Evolutionary conservation across 768 basidiomycete genomes (phyloP).

Genomic region (Butyriboletus loyo): DNA sequence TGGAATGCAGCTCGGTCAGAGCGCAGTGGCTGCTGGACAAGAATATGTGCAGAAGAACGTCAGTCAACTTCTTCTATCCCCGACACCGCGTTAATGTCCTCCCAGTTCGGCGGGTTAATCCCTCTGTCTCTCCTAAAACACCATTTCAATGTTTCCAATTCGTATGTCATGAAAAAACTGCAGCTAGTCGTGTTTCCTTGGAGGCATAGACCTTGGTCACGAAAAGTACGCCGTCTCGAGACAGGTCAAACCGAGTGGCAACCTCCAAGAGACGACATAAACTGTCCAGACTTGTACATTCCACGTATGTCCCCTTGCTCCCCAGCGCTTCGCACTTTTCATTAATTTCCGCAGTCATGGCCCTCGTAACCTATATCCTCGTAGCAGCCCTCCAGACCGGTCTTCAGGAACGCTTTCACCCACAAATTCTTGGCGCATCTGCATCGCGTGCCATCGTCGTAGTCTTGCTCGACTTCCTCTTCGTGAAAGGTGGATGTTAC

Average conservation of each 20-base stretch:
- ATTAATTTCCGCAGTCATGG: constrained; percentile 66
- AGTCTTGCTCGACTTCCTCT: constrained; percentile 82
- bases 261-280: constrained; percentile 90
- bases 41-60: constrained; percentile 96
- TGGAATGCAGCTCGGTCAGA: constrained; percentile 92
- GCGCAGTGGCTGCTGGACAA: constrained; percentile 89
- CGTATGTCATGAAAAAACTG: constrained; percentile 90
- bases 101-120: constrained; percentile 75
- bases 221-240: constrained; percentile 64
- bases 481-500: constrained; percentile 91
- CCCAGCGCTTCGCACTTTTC: constrained; percentile 1
- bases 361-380: constrained; percentile 92
- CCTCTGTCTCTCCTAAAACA: constrained; percentile 79
- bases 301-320: constrained; percentile 53
- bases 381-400: constrained; percentile 84
- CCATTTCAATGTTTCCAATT: constrained; percentile 94
- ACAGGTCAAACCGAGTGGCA: constrained; percentile 71
- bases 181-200: constrained; percentile 91
- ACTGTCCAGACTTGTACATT: constrained; percentile 95
- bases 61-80: constrained; percentile 26
- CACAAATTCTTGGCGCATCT: constrained; percentile 82
- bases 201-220: constrained; percentile 85
- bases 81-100: constrained; percentile 2
- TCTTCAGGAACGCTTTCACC: constrained; percentile 78
- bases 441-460: constrained; percentile 84